Conservation (phyloP, 768 basidiomycete genomes). For the Panaeolus papilionaceus region DNA sequence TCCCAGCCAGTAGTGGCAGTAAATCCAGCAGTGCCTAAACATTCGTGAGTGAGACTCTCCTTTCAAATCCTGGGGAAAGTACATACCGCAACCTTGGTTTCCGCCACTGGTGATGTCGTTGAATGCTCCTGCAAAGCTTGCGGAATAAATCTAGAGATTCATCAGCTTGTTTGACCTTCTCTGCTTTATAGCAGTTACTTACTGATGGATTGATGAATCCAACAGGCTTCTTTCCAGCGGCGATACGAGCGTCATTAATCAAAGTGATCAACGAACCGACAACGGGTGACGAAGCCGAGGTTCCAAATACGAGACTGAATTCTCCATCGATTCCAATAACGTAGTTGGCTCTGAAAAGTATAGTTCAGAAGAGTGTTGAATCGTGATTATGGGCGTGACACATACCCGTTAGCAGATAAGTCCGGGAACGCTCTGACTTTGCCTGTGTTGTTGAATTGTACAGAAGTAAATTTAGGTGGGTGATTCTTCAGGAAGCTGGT, state of each 20-base stretch:
- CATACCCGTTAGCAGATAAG: conserved; percentile 55
- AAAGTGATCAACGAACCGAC: conserved; percentile 55
- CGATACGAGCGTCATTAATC: conserved; percentile 58
- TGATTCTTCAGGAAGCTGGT: conserved; percentile 42
- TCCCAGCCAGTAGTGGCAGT: conserved; percentile 42
- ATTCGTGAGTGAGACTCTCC: neutral
- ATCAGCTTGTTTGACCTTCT: neutral
- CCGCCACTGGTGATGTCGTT: conserved; percentile 54
- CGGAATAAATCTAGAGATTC: conserved; percentile 48
- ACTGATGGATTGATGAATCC: conserved; percentile 56
- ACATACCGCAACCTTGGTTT: conserved; percentile 51
- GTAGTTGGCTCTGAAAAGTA: conserved; percentile 44
- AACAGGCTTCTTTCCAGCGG: conserved; percentile 44
- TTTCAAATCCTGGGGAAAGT: neutral
- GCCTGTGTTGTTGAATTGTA: conserved; percentile 54
- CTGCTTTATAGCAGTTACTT: conserved; percentile 19
- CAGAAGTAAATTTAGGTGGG: conserved; percentile 46
- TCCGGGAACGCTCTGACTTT: conserved; percentile 52
- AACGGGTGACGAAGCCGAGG: conserved; percentile 55
- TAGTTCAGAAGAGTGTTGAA: conserved; percentile 8
- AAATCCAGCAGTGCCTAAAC: conserved; percentile 33
- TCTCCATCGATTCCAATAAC: conserved; percentile 44
- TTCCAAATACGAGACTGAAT: conserved; percentile 51
- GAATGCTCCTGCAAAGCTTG: conserved; percentile 46
- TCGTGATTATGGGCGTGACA: conserved; percentile 1